These are phyloP conservation scores for Bruguiera sexangula DNA, from an alignment of 345 rosid genomes.

Conservation along the genomic window DNA sequence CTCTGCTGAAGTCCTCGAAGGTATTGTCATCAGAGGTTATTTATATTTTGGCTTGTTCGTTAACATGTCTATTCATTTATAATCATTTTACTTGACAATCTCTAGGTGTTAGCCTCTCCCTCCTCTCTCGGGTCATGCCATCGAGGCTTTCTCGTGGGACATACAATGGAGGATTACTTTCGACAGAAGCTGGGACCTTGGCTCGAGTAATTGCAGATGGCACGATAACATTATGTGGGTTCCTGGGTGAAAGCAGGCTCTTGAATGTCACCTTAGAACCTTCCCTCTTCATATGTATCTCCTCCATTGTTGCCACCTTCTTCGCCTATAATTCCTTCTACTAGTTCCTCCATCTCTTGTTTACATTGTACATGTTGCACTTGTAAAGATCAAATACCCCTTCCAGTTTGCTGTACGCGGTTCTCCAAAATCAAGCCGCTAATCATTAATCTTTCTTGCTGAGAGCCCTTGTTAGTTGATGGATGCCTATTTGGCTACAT, in stretches of 20 bases:
- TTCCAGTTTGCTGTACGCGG: too few relatives aligned
- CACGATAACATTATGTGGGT: slow-evolving; percentile 49
- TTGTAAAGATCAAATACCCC: too few relatives aligned
- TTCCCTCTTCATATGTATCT: slow-evolving; percentile 45
- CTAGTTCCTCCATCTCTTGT: slow-evolving; percentile 11
- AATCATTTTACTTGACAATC: neutral
- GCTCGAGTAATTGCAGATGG: slow-evolving; percentile 64
- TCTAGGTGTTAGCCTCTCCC: slow-evolving; percentile 56
- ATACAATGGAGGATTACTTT: slow-evolving; percentile 53
- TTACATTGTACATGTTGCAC: too few relatives aligned
- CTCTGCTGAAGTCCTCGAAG: slow-evolving; percentile 64
- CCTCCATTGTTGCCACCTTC: slow-evolving; percentile 51
- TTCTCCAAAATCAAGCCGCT: too few relatives aligned
- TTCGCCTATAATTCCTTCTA: slow-evolving; percentile 51
- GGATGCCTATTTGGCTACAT: too few relatives aligned
- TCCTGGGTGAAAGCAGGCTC: slow-evolving; percentile 39
- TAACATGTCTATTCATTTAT: neutral
- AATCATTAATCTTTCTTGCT: too few relatives aligned
- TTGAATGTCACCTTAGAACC: slow-evolving; percentile 50
- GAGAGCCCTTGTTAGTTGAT: too few relatives aligned
- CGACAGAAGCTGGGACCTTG: slow-evolving; percentile 59
- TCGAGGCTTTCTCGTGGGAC: slow-evolving; percentile 61
- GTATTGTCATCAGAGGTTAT: slow-evolving; percentile 12
- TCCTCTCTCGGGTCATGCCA: slow-evolving; percentile 53
- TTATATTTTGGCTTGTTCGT: neutral